A percentile compares a stretch with the other conserved stretches of the same genome.
phyloP scores from a whole-genome alignment of 306 rosid genomes.

The Citrullus colocynthis region DNA sequence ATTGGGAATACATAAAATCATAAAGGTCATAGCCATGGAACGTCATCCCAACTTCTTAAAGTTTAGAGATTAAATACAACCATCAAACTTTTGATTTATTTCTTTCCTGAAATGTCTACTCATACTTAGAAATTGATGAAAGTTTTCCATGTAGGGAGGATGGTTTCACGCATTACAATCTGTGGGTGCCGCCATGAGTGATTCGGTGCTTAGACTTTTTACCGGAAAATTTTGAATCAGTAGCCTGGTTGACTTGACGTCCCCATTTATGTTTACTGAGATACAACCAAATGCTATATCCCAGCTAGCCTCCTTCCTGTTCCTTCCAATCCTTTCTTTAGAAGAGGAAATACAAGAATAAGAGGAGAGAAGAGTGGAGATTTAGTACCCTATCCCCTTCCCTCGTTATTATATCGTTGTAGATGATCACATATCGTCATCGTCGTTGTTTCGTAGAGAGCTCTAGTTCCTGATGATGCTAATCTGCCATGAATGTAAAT shows the following conservation, averaged over 20 bases:
- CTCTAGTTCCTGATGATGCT: conserved; percentile 1
- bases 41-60: not conserved
- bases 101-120: not conserved
- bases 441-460: not conserved
- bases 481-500: conserved; percentile 9
- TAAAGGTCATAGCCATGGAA: not conserved
- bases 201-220: not conserved
- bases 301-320: not conserved
- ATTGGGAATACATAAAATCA: not conserved
- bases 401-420: not conserved
- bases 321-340: conserved; percentile 1
- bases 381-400: not conserved
- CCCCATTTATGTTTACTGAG: conserved; percentile 2
- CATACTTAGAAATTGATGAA: not conserved
- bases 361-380: conserved; percentile 4
- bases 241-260: conserved; percentile 2
- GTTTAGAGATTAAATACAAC: not conserved
- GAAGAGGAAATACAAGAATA: conserved; percentile 3
- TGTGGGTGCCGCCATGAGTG: not conserved
- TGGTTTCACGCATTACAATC: not conserved
- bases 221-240: not conserved
- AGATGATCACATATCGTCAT: not conserved
- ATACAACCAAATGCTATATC: not conserved
- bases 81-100: not conserved
- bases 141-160: not conserved